Evolutionary conservation across 306 rosid species (phyloP), one percentile per base, ranked within the genome.

Genomic region (Fagus crenata): DNA sequence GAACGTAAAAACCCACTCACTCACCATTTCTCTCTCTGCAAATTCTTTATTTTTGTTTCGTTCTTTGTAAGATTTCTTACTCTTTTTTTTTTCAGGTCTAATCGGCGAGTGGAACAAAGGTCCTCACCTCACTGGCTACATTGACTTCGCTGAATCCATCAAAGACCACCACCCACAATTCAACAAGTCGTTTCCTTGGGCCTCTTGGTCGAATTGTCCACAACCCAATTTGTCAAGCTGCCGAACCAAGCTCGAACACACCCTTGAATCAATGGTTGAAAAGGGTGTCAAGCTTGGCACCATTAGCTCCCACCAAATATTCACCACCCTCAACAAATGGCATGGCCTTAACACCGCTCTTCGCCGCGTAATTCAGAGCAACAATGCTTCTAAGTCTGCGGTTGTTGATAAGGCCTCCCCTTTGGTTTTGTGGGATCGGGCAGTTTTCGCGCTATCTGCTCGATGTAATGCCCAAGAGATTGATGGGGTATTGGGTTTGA

Each of bases 81-180:
- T 41, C 14, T 35, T 33, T 2, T 4, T 60, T 51, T 58, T 67
- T 46, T 12, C 90, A 91, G 96, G 98, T 75, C 86, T 94, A 42
- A 93, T 90, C 63, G 60, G 75, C 35, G 90, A 89, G 15, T 92
- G 98, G 98, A 95, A 88, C 86, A 87, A 81, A 81, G 87, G 86
- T 31, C 97, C 97, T n/a, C 96, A 95, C 85, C 39, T 95, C 63
- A 88, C 97, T 11, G 96, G 96, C n/a, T 95, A 92, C 51, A 85
- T 95, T 2, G 98, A 92, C 74, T 92, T 90, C 36, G 98, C 98
- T 12, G 86, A 92, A 42, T 79, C 91, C 73, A 81, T 88, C 78
- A 80, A 88, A 82, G 87, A 72, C 31, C 89, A 90, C 67, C 85
- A 86, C 71, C 91, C 91, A 18, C 76, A 72, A 2, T 69, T 68